Evolutionary conservation across 2,329 filamentous ascomycete species (phyloP), one percentile per base, ranked within the genome.

Genomic region (Apiospora malaysiana): DNA sequence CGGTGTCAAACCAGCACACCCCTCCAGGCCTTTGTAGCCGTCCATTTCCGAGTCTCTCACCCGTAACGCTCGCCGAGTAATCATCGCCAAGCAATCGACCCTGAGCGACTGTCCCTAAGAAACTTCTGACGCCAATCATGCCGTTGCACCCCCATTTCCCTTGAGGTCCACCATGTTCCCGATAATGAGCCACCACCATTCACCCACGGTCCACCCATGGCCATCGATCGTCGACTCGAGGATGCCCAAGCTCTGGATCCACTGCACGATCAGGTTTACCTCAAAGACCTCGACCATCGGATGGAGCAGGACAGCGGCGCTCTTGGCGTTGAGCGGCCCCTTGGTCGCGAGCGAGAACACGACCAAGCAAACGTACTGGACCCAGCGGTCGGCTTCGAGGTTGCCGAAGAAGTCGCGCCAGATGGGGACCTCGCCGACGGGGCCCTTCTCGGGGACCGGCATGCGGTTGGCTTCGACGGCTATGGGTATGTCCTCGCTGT

Each of bases 321-420:
- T 87, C 14, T 82, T 77, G 0, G 87, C 81, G 2, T 84, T 85
- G 73, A 89, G 83, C 0, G 90, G 87, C 0, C 91, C 88, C 70
- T 91, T 85, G 23, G 88, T 90, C 0, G 91, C 89, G 45, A 93
- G 80, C 42, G 88, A 83, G 72, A 93, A 90, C 45, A 90, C 82
- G 2, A 93, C 85, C 6, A 90, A 87, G 5, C 88, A 86, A 5
- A 94, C 78, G 14, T 92, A 85, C 73, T 89, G 87, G 69, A 87
- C 85, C 91, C 93, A 94, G 70, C 90, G 86, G 0, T 83, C 80
- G n/a, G 79, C 79, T 72, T 93, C 86, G 0, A 88, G 76, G 7
- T 86, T 82, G 9, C 88, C 90, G 72, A 92, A 89, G 72, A 94
- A 90, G 78, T 92, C 91, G 69, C 89, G 87, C 93, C 93, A 95